Base-by-base conservation (phyloP, 805 yeast genomes). In the Blastobotrys muscicola region DNA sequence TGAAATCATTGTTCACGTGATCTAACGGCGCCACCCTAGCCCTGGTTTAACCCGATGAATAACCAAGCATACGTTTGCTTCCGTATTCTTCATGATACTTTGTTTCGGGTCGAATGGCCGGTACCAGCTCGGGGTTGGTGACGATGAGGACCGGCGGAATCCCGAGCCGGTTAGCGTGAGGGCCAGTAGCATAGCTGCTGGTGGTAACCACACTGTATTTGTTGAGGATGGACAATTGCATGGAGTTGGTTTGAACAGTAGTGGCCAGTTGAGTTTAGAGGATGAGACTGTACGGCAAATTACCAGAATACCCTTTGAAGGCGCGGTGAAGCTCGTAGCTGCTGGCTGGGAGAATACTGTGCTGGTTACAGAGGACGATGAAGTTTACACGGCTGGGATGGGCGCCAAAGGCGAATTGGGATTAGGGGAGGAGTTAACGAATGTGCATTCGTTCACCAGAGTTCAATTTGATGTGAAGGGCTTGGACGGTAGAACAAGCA, bases 81-180 rank as follows among this genome's bases (percentile, higher is more conserved):
- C 26, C 26, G 14, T n/a, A 12, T 32, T 12, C 34, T 12, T n/a
- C 11, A 39, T 15, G 29, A 31, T 44, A n/a, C 34, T 29, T 8
- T 68, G 78, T 1, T 78, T 92, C 57, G 97, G 97, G 0, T 86
- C 96, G 2, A 89, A 89, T 61, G 95, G 96, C 1, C 68, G 64
- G 31, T 75, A 59, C 45, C 97, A 89, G 57, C 69, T 89, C 38
- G 94, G 96, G 33, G 58, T 70, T 33, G 71, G 68, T 4, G 62
- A 77, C 49, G 60, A 64, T 31, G 71, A 71, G 1, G 97, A 82
- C 58, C 45, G 64, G 7, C 26, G 51, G 59, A 15, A 49, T 41
- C 8, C 60, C 71, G 23, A 41, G 29, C 33, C 11, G 38, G n/a
- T 36, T 46, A 45, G 46, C 3, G 47, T 43, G 8, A 15, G 42